Conservation (phyloP, 1,139 yeast genomes). For the Taphrina sp. region DNA sequence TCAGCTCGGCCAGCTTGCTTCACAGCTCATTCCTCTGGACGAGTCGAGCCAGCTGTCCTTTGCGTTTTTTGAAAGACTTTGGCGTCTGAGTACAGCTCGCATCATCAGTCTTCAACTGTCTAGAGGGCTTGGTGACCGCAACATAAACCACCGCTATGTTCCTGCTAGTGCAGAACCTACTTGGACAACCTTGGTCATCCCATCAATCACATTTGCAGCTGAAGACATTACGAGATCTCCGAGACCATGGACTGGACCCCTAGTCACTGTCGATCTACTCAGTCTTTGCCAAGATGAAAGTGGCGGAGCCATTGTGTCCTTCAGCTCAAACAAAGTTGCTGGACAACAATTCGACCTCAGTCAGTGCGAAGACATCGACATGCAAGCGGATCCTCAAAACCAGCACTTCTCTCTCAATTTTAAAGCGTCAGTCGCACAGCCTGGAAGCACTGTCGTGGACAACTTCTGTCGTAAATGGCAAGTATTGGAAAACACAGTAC, state of each 20-base stretch:
- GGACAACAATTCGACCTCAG: not conserved
- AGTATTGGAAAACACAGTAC: conserved; percentile 9
- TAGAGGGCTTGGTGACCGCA: conserved; percentile 28
- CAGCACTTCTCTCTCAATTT: conserved; percentile 12
- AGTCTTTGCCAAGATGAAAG: conserved; percentile 1
- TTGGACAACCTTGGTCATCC: conserved; percentile 10
- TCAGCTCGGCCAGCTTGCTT: conserved; percentile 2
- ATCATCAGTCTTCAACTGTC: conserved; percentile 30
- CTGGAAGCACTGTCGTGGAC: not conserved
- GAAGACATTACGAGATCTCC: conserved; percentile 9
- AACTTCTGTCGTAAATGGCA: conserved; percentile 13
- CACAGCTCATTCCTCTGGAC: not conserved
- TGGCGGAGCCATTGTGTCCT: conserved; percentile 6
- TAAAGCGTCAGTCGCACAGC: conserved; percentile 1
- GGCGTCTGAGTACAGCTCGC: conserved; percentile 28
- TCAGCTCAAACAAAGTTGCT: not conserved
- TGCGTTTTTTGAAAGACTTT: conserved; percentile 19
- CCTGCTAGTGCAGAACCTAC: not conserved
- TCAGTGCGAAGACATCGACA: conserved; percentile 3
- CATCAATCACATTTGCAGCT: conserved; percentile 15
- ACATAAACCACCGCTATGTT: conserved; percentile 15
- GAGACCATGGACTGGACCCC: conserved; percentile 15
- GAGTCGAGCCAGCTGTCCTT: not conserved
- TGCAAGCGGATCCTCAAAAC: conserved; percentile 1
- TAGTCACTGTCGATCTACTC: conserved; percentile 2